Conservation (phyloP, 2,329 filamentous ascomycete genomes). For the Talaromyces sp. region DNA sequence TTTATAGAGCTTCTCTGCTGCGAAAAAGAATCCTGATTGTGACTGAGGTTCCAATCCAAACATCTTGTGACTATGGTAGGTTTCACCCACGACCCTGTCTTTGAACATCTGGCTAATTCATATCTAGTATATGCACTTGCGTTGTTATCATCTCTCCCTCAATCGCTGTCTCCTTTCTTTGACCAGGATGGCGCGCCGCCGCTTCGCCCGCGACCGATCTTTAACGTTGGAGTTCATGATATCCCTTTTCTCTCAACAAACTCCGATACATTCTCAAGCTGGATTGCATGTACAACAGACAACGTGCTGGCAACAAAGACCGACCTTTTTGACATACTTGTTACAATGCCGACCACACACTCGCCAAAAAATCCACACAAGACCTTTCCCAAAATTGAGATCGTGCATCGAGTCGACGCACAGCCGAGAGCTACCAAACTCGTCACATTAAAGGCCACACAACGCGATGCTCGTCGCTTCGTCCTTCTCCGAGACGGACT, state of each 20-base stretch:
- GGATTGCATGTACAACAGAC: conserved; percentile 95
- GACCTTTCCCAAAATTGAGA: conserved; percentile 73
- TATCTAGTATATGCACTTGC: conserved; percentile 82
- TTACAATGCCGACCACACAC: conserved; percentile 64
- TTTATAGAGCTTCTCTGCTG: conserved; percentile 81
- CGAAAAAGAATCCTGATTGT: conserved; percentile 86
- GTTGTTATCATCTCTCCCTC: conserved; percentile 83
- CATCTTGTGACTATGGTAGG: conserved; percentile 83
- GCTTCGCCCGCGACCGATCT: conserved; percentile 72
- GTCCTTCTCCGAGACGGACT: conserved; percentile 65
- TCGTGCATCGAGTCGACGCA: conserved; percentile 55
- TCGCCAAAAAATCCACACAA: conserved; percentile 57
- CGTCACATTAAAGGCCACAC: conserved; percentile 69
- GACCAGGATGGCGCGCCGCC: conserved; percentile 59
- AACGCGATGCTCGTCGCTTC: conserved; percentile 83
- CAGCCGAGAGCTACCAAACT: conserved; percentile 35
- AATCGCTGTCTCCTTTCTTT: conserved; percentile 67
- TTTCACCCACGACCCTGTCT: background rate
- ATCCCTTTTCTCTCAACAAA: conserved; percentile 70
- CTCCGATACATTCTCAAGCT: conserved; percentile 55
- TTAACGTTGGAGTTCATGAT: conserved; percentile 89
- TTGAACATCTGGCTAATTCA: conserved; percentile 22
- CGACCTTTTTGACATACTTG: conserved; percentile 82
- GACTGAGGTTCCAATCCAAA: conserved; percentile 78
- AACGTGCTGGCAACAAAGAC: conserved; percentile 85